Percentiles rank a stretch among this genome's conserved stretches.
Conservation (phyloP, 1,284 basidiomycete species). For the Lignosus rhinocerotis region DNA sequence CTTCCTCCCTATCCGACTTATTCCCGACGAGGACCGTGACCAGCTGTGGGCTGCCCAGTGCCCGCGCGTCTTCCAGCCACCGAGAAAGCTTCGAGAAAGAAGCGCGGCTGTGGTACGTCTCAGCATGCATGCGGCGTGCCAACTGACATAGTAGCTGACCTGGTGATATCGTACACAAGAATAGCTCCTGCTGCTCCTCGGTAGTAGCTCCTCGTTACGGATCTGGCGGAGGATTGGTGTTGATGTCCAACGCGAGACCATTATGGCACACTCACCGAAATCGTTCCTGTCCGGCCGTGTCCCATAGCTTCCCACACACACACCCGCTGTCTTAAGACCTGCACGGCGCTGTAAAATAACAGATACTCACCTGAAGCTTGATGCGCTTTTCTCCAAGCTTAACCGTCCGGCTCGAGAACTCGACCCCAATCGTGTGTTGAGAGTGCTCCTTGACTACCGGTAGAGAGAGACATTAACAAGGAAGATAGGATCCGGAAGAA, state of each 20-base stretch:
- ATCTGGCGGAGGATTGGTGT: constrained; percentile 46
- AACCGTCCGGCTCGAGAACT: constrained; percentile 89
- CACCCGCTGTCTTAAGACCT: neutral
- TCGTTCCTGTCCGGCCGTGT: constrained; percentile 95
- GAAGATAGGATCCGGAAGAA: constrained; percentile 5
- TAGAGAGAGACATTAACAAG: constrained; percentile 7
- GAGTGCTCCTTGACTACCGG: constrained; percentile 92
- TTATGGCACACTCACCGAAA: constrained; percentile 63
- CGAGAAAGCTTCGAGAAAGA: constrained; percentile 81
- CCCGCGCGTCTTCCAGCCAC: constrained; percentile 92
- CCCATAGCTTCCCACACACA: constrained; percentile 73
- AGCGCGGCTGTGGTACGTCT: constrained; percentile 53
- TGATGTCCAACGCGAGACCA: constrained; percentile 1
- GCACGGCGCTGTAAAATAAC: neutral
- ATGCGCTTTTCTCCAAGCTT: constrained; percentile 91
- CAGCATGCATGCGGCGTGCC: constrained; percentile 7
- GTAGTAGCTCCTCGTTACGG: constrained; percentile 97
- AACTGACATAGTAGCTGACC: constrained; percentile 49
- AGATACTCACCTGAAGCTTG: constrained; percentile 79
- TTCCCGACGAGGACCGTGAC: constrained; percentile 94
- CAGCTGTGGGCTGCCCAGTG: constrained; percentile 85
- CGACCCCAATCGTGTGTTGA: constrained; percentile 96
- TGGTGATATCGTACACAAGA: constrained; percentile 95
- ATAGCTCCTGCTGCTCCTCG: constrained; percentile 94
- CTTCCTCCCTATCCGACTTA: constrained; percentile 92